These are phyloP conservation scores for Tylopilus felleus DNA, from an alignment of 768 basidiomycete species.

Conservation along the genomic window DNA sequence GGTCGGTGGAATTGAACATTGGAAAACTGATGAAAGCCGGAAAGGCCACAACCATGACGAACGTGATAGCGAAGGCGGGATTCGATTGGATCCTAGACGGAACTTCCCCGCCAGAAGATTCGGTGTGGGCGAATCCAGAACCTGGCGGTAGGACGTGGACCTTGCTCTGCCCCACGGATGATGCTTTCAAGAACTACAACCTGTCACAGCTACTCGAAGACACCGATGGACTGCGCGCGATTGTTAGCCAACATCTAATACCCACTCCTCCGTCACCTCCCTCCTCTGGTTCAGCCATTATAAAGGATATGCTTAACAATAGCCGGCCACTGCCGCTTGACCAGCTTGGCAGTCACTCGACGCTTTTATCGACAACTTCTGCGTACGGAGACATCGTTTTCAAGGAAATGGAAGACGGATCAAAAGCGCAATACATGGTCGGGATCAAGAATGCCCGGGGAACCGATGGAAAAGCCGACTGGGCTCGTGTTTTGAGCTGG, in stretches of 20 bases:
- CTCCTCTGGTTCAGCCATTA: constrained; percentile 21
- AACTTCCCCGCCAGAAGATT: constrained; percentile 68
- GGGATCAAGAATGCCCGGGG: constrained; percentile 74
- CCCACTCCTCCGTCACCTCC: constrained; percentile 37
- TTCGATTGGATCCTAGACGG: constrained; percentile 92
- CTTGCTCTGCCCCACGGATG: constrained; percentile 86
- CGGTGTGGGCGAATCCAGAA: constrained; percentile 55
- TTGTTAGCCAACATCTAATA: constrained; percentile 78
- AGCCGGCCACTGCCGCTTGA: constrained; percentile 72
- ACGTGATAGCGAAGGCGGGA: constrained; percentile 77
- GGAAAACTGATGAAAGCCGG: constrained; percentile 91
- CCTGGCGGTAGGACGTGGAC: constrained; percentile 70
- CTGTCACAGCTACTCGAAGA: constrained; percentile 69
- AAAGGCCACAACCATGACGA: constrained; percentile 85
- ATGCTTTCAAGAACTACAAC: constrained; percentile 86
- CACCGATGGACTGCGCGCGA: constrained; percentile 45
- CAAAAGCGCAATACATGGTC: constrained; percentile 49
- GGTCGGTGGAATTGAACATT: constrained; percentile 79
- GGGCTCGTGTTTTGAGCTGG: constrained; percentile 65
- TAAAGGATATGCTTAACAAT: constrained; percentile 47
- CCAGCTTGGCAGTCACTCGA: constrained; percentile 70
- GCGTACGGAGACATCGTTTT: constrained; percentile 85
- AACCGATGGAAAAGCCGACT: constrained; percentile 58
- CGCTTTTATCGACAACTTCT: constrained; percentile 63
- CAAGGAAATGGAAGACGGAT: constrained; percentile 45